Base-by-base conservation (phyloP, 202 grass and related monocot genomes). In the Digitaria exilis region DNA sequence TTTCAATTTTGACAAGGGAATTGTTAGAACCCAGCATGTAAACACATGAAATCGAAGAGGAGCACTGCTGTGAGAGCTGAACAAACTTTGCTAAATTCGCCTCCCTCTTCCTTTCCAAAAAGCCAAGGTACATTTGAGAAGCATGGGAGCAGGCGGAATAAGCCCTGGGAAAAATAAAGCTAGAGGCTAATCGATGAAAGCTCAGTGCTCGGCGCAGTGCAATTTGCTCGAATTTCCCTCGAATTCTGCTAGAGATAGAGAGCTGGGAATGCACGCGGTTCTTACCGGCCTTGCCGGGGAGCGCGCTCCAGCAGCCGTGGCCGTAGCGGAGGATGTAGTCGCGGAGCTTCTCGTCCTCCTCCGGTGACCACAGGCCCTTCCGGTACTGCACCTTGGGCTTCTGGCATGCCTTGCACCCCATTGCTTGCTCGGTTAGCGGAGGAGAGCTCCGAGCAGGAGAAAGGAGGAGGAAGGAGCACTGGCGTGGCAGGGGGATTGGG, bases 341-440 rank as follows among this genome's bases (percentile, higher is more conserved):
- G 30, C 80, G 79, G 67, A 96, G 91, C 60, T 88, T 88, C 61
- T 93, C 85, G 85, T 96, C 90, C 80, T 96, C 93, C 80, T 91
- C 93, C 28, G 93, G 93, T 77, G 93, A 96, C 93, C 93, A 96
- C 41, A 96, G 84, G 31, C 93, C 93, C 89, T 93, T 96, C 10
- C 90, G 84, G 76, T 87, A 84, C 32, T 81, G 85, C 73, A 67
- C 81, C 93, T 96, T 93, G 87, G 90, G 90, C 89, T 93, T 96
- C 67, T 91, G 84, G 79, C 94, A 93, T 15, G 86, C 58, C 81
- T 91, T 96, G 88, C 90, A 96, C 57, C 88, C 94, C 90, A 96
- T 89, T 56, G n/a, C 39, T 34, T 1, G 16, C 21, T 25, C 29
- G 28, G 68, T 15, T 16, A 15, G 24, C 51, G 57, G 52, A 56